phyloP scores from a whole-genome alignment of 257 asterid species.

The Solanum ossicruentum region DNA sequence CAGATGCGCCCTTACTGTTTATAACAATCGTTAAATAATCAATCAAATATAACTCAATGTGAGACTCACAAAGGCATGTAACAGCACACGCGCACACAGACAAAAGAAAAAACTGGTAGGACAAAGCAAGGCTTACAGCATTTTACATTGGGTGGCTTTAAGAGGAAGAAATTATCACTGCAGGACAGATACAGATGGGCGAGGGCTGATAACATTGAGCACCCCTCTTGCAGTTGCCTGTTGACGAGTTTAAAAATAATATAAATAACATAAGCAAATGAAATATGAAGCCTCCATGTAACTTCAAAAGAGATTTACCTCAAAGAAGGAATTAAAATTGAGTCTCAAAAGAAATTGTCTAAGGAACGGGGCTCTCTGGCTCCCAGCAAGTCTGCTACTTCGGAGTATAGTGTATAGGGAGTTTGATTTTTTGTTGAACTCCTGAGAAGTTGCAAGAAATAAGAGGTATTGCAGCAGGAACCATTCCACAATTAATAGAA shows the following conservation, averaged over 20 bases:
- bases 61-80: not conserved
- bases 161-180: constrained; percentile 15
- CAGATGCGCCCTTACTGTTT: not conserved
- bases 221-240: constrained; percentile 97
- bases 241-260: not conserved
- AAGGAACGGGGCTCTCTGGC: constrained; percentile 98
- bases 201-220: constrained; percentile 75
- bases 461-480: not conserved
- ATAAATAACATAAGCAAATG: not conserved
- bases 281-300: not conserved
- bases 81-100: not conserved
- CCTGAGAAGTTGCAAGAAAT: constrained; percentile 32
- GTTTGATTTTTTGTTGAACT: constrained; percentile 88
- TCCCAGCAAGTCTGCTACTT: constrained; percentile 94
- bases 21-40: not conserved
- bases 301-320: constrained; percentile 29
- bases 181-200: constrained; percentile 40
- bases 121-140: not conserved
- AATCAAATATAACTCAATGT: not conserved
- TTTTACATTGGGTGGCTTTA: not conserved
- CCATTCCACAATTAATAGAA: not conserved
- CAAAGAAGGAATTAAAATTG: constrained; percentile 87
- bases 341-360: constrained; percentile 95
- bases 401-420: constrained; percentile 91
- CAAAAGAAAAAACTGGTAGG: not conserved